Evolutionary conservation across 495 filamentous ascomycete species (phyloP).

Genomic region (Friedmanniomyces simplex): DNA sequence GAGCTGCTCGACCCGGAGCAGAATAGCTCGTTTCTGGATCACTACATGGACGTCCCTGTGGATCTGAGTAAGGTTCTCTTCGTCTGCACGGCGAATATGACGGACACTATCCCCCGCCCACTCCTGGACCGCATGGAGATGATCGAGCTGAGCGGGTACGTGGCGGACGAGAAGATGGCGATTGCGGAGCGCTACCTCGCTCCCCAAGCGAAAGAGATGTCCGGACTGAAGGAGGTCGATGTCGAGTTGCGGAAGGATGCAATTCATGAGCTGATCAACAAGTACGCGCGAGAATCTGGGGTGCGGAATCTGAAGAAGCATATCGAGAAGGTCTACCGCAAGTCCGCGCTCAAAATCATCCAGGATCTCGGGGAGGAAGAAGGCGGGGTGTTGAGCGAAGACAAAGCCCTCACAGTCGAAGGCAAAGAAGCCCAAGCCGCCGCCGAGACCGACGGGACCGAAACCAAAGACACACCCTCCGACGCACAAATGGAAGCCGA

Average conservation of each 20-base stretch:
- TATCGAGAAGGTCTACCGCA: slow-evolving; percentile 98
- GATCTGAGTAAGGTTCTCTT: slow-evolving; percentile 97
- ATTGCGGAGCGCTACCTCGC: slow-evolving; percentile 91
- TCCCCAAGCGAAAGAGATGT: slow-evolving; percentile 80
- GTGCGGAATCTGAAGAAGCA: slow-evolving; percentile 99
- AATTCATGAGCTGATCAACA: slow-evolving; percentile 95
- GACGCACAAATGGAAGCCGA: slow-evolving; percentile 49
- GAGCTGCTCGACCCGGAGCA: slow-evolving; percentile 96
- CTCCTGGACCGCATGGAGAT: slow-evolving; percentile 97
- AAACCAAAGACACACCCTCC: slow-evolving; percentile 46
- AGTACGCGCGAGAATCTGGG: slow-evolving; percentile 92
- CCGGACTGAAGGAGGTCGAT: slow-evolving; percentile 81
- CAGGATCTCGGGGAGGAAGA: slow-evolving; percentile 91
- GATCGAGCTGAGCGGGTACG: slow-evolving; percentile 93
- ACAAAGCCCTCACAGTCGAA: slow-evolving; percentile 74
- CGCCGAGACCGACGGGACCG: slow-evolving; percentile 48
- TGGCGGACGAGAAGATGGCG: slow-evolving; percentile 97
- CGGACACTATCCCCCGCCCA: slow-evolving; percentile 92
- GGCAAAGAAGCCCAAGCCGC: slow-evolving; percentile 74
- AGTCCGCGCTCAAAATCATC: slow-evolving; percentile 93
- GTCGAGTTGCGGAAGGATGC: slow-evolving; percentile 73
- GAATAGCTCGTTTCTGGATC: slow-evolving; percentile 93
- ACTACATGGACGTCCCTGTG: slow-evolving; percentile 98
- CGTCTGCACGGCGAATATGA: slow-evolving; percentile 98
- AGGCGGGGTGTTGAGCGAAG: slow-evolving; percentile 53